A percentile compares a stretch with the other conserved stretches of the same genome.
phyloP scores from a whole-genome alignment of 225 moss, liverwort and hornwort genomes.

The Polytrichum formosum region DNA sequence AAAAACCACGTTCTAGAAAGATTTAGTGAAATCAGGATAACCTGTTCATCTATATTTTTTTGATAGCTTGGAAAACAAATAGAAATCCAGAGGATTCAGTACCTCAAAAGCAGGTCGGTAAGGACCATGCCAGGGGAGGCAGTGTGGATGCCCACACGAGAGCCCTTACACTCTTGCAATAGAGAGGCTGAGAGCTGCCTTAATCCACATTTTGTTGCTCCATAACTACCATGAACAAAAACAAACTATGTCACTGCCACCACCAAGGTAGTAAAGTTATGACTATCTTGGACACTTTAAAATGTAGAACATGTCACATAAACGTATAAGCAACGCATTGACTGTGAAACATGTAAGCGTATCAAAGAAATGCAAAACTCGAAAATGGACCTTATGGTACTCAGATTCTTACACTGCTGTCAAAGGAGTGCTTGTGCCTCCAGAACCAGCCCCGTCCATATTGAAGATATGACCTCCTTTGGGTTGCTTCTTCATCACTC shows the following conservation, averaged over 20 bases:
- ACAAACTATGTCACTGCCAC: constrained; percentile 9
- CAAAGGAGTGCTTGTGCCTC: constrained; percentile 91
- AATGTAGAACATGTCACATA: no score
- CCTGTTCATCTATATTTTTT: no score
- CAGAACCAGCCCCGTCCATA: constrained; percentile 98
- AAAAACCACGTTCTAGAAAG: no score
- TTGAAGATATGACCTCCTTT: constrained; percentile 92
- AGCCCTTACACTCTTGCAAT: constrained; percentile 77
- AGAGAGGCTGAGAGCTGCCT: constrained; percentile 80
- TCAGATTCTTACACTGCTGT: constrained; percentile 64
- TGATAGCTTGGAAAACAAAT: no score
- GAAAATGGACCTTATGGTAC: no score
- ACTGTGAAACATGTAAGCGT: no score
- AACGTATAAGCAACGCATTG: no score
- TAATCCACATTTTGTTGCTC: constrained; percentile 92
- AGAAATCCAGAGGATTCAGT: not conserved
- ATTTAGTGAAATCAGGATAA: no score
- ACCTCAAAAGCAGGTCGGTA: constrained; percentile 88
- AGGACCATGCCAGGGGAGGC: constrained; percentile 98
- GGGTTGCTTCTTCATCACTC: constrained; percentile 80
- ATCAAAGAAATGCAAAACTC: no score
- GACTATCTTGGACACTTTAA: no score
- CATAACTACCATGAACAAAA: constrained; percentile 49
- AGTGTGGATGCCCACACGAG: constrained; percentile 87
- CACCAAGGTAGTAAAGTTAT: not conserved